These are phyloP conservation scores for Amanita muscaria DNA, from an alignment of 768 basidiomycete species.

Conservation along the genomic window DNA sequence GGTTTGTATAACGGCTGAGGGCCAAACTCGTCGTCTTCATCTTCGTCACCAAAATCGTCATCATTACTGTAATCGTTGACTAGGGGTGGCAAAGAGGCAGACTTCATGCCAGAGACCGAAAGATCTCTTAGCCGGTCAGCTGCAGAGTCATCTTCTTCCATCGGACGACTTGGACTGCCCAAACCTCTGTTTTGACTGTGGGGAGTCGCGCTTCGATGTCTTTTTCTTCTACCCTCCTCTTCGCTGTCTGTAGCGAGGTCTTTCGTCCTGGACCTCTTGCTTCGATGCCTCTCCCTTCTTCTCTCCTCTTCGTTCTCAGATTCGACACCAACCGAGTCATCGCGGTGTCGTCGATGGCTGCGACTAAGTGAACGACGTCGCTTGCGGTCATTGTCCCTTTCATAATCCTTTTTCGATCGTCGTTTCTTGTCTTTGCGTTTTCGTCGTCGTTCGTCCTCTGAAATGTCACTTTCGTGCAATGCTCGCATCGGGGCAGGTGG, in stretches of 20 bases:
- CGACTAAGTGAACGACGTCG: conserved; percentile 26
- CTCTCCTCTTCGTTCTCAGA: conserved; percentile 22
- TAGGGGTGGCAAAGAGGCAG: conserved; percentile 13
- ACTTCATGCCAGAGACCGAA: conserved; percentile 8
- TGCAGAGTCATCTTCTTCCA: conserved; percentile 11
- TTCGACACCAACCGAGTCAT: conserved; percentile 13
- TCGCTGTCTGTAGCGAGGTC: conserved; percentile 10
- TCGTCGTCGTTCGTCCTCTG: conserved; percentile 49
- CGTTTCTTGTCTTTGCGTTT: conserved; percentile 42
- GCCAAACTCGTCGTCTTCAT: conserved; percentile 62
- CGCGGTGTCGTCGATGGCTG: conserved; percentile 22
- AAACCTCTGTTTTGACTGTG: background rate
- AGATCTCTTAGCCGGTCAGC: background rate
- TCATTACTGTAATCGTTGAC: conserved; percentile 17
- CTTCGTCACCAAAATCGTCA: conserved; percentile 32
- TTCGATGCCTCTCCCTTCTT: conserved; percentile 10
- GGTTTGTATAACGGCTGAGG: conserved; percentile 55
- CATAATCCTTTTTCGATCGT: conserved; percentile 36
- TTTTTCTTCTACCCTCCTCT: conserved; percentile 19
- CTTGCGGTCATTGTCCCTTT: conserved; percentile 26
- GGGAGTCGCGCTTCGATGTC: conserved; percentile 16
- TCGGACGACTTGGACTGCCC: conserved; percentile 21
- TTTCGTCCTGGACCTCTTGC: conserved; percentile 13
- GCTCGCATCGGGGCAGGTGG: conserved; percentile 58
- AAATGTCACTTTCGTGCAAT: conserved; percentile 40